Percentiles rank a stretch among this genome's conserved stretches.
These are phyloP conservation scores for Thalassiosira mediterranea DNA, from an alignment of 352 stramenopile genomes.

Conservation along the genomic window DNA sequence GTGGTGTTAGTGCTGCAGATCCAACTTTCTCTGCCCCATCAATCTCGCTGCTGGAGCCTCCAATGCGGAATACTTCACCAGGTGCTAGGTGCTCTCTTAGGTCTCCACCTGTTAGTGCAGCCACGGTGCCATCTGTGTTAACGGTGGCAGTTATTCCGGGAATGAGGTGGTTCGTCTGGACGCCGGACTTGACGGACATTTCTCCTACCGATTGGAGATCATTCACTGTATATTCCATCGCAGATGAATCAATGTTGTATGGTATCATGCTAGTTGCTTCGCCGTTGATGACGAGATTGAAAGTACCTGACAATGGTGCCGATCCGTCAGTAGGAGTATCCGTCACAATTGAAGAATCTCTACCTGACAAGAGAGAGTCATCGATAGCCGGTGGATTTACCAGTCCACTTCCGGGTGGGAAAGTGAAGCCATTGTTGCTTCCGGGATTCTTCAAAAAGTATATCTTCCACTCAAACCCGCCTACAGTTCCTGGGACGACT, in stretches of 20 bases:
- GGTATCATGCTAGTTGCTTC: constrained; percentile 66
- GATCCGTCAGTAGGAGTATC: constrained; percentile 57
- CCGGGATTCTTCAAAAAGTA: constrained; percentile 85
- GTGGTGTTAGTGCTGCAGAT: constrained; percentile 30
- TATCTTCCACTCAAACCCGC: constrained; percentile 85
- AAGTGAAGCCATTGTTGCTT: constrained; percentile 79
- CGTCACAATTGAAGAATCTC: constrained; percentile 47
- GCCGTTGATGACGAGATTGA: constrained; percentile 69
- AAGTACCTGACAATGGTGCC: constrained; percentile 74
- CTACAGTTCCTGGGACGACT: constrained; percentile 85
- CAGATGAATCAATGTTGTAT: constrained; percentile 73
- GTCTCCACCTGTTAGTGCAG: constrained; percentile 66
- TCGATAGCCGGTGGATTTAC: constrained; percentile 72
- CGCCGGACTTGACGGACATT: constrained; percentile 70
- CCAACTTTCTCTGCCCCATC: constrained; percentile 60
- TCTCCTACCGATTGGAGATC: constrained; percentile 78
- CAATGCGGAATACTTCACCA: constrained; percentile 83
- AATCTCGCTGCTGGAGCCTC: constrained; percentile 51
- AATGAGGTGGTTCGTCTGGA: constrained; percentile 65
- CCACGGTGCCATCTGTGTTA: constrained; percentile 57
- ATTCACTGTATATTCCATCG: constrained; percentile 76
- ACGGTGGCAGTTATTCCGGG: constrained; percentile 72
- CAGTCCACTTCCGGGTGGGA: constrained; percentile 84
- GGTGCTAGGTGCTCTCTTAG: constrained; percentile 73
- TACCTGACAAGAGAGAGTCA: constrained; percentile 48